Evolutionary conservation across 495 filamentous ascomycete genomes (phyloP).

Genomic region (Glonium stellatum): DNA sequence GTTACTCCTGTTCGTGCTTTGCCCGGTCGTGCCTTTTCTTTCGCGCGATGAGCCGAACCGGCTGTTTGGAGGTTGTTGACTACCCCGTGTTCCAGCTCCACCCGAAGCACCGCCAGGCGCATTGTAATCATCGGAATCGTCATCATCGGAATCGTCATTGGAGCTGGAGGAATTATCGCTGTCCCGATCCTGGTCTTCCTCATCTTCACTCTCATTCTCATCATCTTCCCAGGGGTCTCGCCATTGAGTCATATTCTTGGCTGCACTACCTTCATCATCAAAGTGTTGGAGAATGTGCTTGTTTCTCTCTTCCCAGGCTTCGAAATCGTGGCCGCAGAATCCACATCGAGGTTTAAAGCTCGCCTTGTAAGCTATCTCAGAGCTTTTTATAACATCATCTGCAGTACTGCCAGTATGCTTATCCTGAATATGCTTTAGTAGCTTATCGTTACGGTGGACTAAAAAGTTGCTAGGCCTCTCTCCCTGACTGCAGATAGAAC

Average conservation of each 20-base stretch:
- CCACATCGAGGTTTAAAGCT: slow-evolving; percentile 16
- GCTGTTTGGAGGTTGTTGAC: background rate
- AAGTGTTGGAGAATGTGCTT: slow-evolving; percentile 22
- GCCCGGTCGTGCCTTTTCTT: background rate
- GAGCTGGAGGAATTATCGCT: background rate
- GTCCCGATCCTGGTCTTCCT: slow-evolving; percentile 5
- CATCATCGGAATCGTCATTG: slow-evolving; percentile 12
- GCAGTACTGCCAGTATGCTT: slow-evolving; percentile 6
- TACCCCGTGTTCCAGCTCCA: slow-evolving; percentile 4
- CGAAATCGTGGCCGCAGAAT: slow-evolving; percentile 5
- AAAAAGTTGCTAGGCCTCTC: slow-evolving; percentile 14
- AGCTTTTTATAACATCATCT: slow-evolving; percentile 15
- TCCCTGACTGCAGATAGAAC: slow-evolving; percentile 12
- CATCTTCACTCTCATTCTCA: slow-evolving; percentile 8
- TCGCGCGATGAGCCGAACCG: background rate
- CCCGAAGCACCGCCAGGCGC: slow-evolving; percentile 5
- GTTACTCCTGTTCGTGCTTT: background rate
- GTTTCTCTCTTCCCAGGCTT: slow-evolving; percentile 19
- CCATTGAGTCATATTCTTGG: background rate
- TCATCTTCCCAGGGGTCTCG: background rate
- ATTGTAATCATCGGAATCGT: slow-evolving; percentile 1
- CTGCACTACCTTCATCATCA: slow-evolving; percentile 5
- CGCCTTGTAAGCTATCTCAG: slow-evolving; percentile 12
- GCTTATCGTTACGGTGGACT: slow-evolving; percentile 24
- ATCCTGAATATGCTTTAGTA: slow-evolving; percentile 20